Base-by-base conservation (phyloP, 495 filamentous ascomycete genomes). In the Arthonia radiata region DNA sequence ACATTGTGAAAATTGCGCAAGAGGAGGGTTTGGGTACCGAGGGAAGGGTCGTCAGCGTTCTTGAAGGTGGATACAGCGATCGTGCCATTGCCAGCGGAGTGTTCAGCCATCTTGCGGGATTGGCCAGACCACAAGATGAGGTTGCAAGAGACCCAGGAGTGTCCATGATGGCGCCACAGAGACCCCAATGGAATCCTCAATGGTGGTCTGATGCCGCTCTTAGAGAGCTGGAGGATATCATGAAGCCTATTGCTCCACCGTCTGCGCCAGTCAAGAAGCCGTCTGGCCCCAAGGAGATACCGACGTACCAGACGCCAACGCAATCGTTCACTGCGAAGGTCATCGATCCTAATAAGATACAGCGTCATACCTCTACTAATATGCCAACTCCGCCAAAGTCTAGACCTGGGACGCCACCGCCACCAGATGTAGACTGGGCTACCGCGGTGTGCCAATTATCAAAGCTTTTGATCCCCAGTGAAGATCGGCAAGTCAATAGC, bases 51-150 rank as follows among this genome's bases (percentile, higher is more conserved):
- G 66, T 97, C 37, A 92, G 81, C 50, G 76, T 94, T 5, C 60
- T 97, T 7, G 86, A 97, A 44, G 86, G 86, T 14, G 86, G 86
- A 0, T 97, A 97, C 42, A 91, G 78, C 40, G 77, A 94, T 41
- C 63, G 80, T 27, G 86, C 86, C 13, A 45, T 97, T 28, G 73
- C 61, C 38, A 86, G 71, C 18, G 86, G 89, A 17, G 70, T 91
- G 4, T 46, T 93, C 19, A 83, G 80, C 41, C 86, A 94, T 47
- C 37, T 94, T 4, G 69, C 73, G 35, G 86, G 80, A 5, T 53
- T 91, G 19, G 61, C 62, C 12, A 68, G 59, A 22, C 49, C 52
- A 17, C 55, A 57, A 13, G 44, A 56, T 28, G 17, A 29, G 11
- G 13, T 21, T n/a, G 25, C 18, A 10, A 25, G 32, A 5, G 7